Conservation (phyloP, 768 basidiomycete genomes). For the Boletus patriciae region DNA sequence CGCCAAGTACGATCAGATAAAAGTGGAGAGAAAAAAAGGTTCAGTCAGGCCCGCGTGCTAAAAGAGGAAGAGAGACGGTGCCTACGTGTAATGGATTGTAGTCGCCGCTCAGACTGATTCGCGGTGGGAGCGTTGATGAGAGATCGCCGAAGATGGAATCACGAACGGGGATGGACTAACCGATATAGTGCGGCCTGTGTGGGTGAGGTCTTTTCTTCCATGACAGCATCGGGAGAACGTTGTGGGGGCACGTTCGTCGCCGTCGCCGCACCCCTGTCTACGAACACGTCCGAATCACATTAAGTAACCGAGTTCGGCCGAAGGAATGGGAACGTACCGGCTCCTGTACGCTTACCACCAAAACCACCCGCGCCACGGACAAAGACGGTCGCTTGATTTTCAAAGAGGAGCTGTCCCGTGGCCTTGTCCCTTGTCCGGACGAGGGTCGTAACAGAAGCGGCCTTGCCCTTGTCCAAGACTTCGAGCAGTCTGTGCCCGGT, state of each 20-base stretch:
- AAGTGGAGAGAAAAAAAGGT: not conserved
- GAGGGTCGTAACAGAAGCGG: slow-evolving; percentile 80
- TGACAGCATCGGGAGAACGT: slow-evolving; percentile 78
- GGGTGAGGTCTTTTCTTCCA: slow-evolving; percentile 83
- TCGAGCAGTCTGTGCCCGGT: slow-evolving; percentile 59
- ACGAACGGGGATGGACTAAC: slow-evolving; percentile 39
- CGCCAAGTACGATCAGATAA: not conserved
- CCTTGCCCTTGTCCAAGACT: slow-evolving; percentile 90
- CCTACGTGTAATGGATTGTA: slow-evolving; percentile 85
- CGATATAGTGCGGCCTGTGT: slow-evolving; percentile 92
- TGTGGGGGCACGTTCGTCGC: slow-evolving; percentile 79
- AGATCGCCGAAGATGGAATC: not conserved
- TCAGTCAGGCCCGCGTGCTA: slow-evolving; percentile 4
- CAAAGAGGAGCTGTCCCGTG: slow-evolving; percentile 80
- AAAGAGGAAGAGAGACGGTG: not conserved
- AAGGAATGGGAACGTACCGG: slow-evolving; percentile 48
- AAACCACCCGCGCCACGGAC: slow-evolving; percentile 96
- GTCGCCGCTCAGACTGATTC: slow-evolving; percentile 80
- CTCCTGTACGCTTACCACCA: slow-evolving; percentile 84
- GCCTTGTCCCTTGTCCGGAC: slow-evolving; percentile 78
- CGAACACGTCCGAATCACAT: not conserved
- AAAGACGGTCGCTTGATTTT: slow-evolving; percentile 90
- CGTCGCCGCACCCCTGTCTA: slow-evolving; percentile 89
- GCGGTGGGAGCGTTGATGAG: not conserved
- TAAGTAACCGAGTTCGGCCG: not conserved